phyloP scores from a whole-genome alignment of 1,139 yeast species.

The Candida glucosophila region DNA sequence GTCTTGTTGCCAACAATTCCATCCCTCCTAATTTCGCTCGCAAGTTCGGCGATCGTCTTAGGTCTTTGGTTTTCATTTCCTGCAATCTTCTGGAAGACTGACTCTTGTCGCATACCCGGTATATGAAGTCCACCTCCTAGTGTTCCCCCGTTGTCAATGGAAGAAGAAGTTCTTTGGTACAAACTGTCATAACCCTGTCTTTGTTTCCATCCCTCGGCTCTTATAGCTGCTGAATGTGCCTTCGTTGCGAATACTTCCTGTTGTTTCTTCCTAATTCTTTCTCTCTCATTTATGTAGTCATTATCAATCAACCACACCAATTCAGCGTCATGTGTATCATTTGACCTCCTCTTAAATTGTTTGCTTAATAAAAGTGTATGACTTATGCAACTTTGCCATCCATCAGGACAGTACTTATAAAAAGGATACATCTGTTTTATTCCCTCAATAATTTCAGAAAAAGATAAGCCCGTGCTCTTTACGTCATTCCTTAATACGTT shows the following conservation, averaged over 20 bases:
- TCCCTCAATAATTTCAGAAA: conserved; percentile 79
- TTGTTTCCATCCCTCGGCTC: conserved; percentile 43
- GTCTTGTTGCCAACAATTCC: conserved; percentile 20
- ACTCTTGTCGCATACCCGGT: conserved; percentile 6
- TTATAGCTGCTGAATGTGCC: conserved; percentile 48
- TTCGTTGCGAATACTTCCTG: conserved; percentile 52
- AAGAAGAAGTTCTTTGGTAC: conserved; percentile 18
- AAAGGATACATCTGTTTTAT: conserved; percentile 85
- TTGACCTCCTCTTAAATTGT: conserved; percentile 64
- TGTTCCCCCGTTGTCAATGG: too few species aligned
- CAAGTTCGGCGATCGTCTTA: conserved; percentile 48
- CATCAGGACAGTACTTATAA: conserved; percentile 88
- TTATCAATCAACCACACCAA: conserved; percentile 94
- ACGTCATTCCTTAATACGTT: conserved; percentile 63
- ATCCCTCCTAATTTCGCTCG: conserved; percentile 44
- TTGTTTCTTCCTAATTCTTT: conserved; percentile 62
- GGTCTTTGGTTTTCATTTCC: conserved; percentile 19
- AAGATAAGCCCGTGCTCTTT: conserved; percentile 62
- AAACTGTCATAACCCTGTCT: conserved; percentile 27
- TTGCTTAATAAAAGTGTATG: conserved; percentile 83
- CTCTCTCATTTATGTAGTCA: conserved; percentile 72
- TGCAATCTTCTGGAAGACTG: conserved; percentile 9
- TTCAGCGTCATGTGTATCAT: conserved; percentile 46
- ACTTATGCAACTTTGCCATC: conserved; percentile 93
- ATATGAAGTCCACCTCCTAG: conserved; percentile 17